Evolutionary conservation across 176 grass and related monocot species (phyloP).

Genomic region (Hsuehochloa calcarea): DNA sequence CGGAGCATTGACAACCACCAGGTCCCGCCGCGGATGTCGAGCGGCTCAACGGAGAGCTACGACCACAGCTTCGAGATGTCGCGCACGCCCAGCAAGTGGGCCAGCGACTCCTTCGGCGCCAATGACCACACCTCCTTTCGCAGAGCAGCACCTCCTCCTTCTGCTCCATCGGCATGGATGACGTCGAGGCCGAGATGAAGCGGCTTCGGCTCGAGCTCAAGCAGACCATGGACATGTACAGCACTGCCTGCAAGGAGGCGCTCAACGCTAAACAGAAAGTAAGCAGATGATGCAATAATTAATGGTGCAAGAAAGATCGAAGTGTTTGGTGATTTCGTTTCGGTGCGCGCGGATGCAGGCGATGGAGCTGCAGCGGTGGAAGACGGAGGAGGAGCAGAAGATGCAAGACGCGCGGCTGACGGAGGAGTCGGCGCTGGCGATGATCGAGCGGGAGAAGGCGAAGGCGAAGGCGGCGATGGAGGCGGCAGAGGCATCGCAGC

Average conservation of each 20-base stretch:
- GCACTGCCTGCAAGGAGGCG: slow-evolving; percentile 91
- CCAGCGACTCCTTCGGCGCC: slow-evolving; percentile 42
- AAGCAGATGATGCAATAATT: background rate
- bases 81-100: slow-evolving; percentile 58
- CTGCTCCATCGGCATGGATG: slow-evolving; percentile 66
- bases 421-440: slow-evolving; percentile 59
- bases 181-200: slow-evolving; percentile 95
- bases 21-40: slow-evolving; percentile 60
- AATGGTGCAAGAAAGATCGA: background rate
- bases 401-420: slow-evolving; percentile 42
- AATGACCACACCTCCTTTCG: slow-evolving; percentile 51
- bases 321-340: too few relatives aligned
- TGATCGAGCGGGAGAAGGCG: slow-evolving; percentile 74
- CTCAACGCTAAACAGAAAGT: slow-evolving; percentile 76
- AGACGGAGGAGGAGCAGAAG: slow-evolving; percentile 63
- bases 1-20: slow-evolving; percentile 56
- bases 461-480: slow-evolving; percentile 61
- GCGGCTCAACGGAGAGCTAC: slow-evolving; percentile 49
- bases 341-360: slow-evolving; percentile 23
- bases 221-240: slow-evolving; percentile 99
- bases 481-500: slow-evolving; percentile 53
- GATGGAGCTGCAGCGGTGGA: slow-evolving; percentile 72
- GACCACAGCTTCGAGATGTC: slow-evolving; percentile 83
- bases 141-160: slow-evolving; percentile 70
- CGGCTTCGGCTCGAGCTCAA: slow-evolving; percentile 74